phyloP scores from a whole-genome alignment of 768 basidiomycete species.

The Hericium rajendrae region DNA sequence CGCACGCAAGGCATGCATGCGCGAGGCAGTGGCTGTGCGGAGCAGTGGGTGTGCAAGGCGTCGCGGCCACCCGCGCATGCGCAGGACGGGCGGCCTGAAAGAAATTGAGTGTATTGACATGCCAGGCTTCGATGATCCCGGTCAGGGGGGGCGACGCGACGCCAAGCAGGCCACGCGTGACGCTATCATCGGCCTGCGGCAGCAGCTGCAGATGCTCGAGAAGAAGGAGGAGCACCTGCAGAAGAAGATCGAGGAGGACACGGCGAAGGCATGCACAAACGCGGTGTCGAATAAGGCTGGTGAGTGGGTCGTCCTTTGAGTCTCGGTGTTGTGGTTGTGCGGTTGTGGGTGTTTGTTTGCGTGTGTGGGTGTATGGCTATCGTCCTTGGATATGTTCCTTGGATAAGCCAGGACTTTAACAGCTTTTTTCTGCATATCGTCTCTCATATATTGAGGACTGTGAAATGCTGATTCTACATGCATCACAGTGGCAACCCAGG shows the following conservation, averaged over 20 bases:
- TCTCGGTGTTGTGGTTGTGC: not conserved
- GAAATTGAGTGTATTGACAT: no score
- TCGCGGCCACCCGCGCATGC: no score
- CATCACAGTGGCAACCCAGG: constrained; percentile 69
- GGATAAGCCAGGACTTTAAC: no score
- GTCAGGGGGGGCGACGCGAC: constrained; percentile 57
- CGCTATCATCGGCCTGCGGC: constrained; percentile 86
- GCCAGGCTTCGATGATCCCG: no score
- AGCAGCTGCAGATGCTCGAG: constrained; percentile 94
- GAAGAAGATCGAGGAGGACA: constrained; percentile 94
- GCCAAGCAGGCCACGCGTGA: constrained; percentile 81
- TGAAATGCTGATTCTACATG: not conserved
- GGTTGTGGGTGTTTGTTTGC: not conserved
- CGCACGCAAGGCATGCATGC: no score
- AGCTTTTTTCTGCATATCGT: no score
- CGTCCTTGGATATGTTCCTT: no score
- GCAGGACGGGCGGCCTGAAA: no score
- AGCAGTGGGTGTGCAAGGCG: no score
- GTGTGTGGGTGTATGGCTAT: not conserved
- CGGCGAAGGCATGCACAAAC: constrained; percentile 85
- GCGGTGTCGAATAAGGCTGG: constrained; percentile 89
- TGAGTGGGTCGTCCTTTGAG: constrained; percentile 33
- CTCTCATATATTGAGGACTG: no score
- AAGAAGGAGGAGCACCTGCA: constrained; percentile 97
- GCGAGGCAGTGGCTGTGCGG: no score